Evolutionary conservation across 192 early-diverging fungal species (phyloP).

Genomic region (Coemansia sp.): DNA sequence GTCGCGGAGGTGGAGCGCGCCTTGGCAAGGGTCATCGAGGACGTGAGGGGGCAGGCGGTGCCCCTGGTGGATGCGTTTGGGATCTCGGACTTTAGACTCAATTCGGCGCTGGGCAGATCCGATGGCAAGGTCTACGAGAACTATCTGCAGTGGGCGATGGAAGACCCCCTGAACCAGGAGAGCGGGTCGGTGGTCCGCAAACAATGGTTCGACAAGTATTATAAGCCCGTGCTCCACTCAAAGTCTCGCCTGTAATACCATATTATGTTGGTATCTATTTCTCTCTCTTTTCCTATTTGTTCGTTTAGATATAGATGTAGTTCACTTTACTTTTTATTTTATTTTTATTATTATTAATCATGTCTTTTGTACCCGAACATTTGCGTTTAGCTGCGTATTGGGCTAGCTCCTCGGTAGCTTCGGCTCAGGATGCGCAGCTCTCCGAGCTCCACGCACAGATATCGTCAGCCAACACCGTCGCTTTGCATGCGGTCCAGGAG

Average conservation of each 20-base stretch:
- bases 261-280: background rate
- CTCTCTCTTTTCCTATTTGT: too few relatives aligned
- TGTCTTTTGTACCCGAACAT: slow-evolving; percentile 19
- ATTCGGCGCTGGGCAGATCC: slow-evolving; percentile 74
- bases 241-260: slow-evolving; percentile 21
- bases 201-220: slow-evolving; percentile 51
- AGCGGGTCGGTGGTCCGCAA: slow-evolving; percentile 31
- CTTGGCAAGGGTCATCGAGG: slow-evolving; percentile 60
- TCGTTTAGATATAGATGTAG: background rate
- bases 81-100: slow-evolving; percentile 72
- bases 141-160: slow-evolving; percentile 71
- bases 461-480: background rate
- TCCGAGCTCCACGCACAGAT: slow-evolving; percentile 2
- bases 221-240: slow-evolving; percentile 37
- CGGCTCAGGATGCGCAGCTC: slow-evolving; percentile 14
- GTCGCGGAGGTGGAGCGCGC: slow-evolving; percentile 55
- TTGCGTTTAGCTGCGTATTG: slow-evolving; percentile 29
- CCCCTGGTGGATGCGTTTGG: slow-evolving; percentile 80
- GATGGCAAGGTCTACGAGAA: slow-evolving; percentile 82
- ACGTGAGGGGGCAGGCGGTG: slow-evolving; percentile 75
- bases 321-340: background rate
- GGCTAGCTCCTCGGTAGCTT: slow-evolving; percentile 6
- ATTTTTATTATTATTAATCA: background rate
- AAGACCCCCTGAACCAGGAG: slow-evolving; percentile 71
- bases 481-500: background rate